Evolutionary conservation across 352 stramenopile genomes (phyloP).

Genomic region (Aphanomyces cochlioides): DNA sequence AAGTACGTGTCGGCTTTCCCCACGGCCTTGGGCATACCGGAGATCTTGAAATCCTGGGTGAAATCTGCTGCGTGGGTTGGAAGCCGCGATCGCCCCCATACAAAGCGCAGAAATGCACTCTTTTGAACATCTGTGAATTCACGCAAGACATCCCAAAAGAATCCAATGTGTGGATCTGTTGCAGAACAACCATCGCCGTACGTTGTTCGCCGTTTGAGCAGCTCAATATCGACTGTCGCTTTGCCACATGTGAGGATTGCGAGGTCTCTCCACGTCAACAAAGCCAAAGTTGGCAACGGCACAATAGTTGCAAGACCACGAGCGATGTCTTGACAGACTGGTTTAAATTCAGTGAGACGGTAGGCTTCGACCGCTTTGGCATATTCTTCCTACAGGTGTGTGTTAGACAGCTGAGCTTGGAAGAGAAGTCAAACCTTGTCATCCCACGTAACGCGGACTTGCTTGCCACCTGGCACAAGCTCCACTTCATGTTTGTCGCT

Average conservation of each 20-base stretch:
- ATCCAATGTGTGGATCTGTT: slow-evolving; percentile 82
- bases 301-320: slow-evolving; percentile 85
- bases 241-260: slow-evolving; percentile 88
- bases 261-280: slow-evolving; percentile 89
- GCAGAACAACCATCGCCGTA: slow-evolving; percentile 86
- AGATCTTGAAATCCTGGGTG: slow-evolving; percentile 89
- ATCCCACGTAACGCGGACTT: slow-evolving; percentile 86
- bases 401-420: not conserved
- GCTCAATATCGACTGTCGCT: slow-evolving; percentile 78
- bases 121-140: slow-evolving; percentile 88
- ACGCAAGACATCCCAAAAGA: slow-evolving; percentile 87
- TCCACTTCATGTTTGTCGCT: slow-evolving; percentile 75
- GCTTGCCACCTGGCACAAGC: slow-evolving; percentile 68
- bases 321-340: slow-evolving; percentile 63
- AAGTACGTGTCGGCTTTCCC: slow-evolving; percentile 77
- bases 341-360: slow-evolving; percentile 74
- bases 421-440: slow-evolving; percentile 45
- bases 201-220: slow-evolving; percentile 83
- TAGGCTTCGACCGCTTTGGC: slow-evolving; percentile 72
- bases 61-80: slow-evolving; percentile 85
- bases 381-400: slow-evolving; percentile 49
- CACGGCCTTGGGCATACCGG: slow-evolving; percentile 68
- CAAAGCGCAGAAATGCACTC: slow-evolving; percentile 85
- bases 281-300: slow-evolving; percentile 58
- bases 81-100: slow-evolving; percentile 85